Conservation (phyloP, 306 rosid genomes). For the Betula pendula region DNA sequence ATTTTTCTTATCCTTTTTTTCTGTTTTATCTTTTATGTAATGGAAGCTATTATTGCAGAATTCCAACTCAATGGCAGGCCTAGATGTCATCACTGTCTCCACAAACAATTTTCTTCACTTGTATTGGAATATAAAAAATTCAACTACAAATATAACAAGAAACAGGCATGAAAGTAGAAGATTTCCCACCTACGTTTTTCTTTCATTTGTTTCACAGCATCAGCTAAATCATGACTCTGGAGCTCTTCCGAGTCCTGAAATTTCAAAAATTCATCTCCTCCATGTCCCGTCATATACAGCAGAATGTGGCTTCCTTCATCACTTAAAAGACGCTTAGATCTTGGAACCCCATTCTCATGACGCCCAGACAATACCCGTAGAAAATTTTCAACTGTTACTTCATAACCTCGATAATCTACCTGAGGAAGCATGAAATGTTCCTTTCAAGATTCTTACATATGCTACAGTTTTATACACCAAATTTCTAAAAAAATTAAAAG, state of each 20-base stretch:
- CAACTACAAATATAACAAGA: not conserved
- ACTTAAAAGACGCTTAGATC: slow-evolving; percentile 93
- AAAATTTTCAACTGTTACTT: slow-evolving; percentile 86
- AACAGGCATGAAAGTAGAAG: slow-evolving; percentile 7
- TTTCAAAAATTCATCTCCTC: slow-evolving; percentile 96
- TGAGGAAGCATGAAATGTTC: slow-evolving; percentile 30
- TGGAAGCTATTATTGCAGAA: not conserved
- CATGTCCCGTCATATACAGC: slow-evolving; percentile 96
- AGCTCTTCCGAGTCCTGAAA: slow-evolving; percentile 98
- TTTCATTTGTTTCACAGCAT: slow-evolving; percentile 96
- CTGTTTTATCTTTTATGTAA: not conserved
- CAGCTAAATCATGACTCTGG: slow-evolving; percentile 98
- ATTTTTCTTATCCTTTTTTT: no score
- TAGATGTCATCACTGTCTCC: not conserved
- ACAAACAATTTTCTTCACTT: not conserved
- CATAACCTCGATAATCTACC: slow-evolving; percentile 99
- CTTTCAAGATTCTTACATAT: slow-evolving; percentile 17
- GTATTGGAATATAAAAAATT: not conserved
- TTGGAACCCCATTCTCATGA: slow-evolving; percentile 86
- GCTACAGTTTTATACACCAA: not conserved
- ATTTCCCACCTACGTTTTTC: slow-evolving; percentile 75
- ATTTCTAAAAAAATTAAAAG: not conserved
- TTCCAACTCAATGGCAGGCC: not conserved
- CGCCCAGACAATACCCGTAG: slow-evolving; percentile 88
- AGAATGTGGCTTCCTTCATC: slow-evolving; percentile 99